These are phyloP conservation scores for Coniferiporia weirii DNA, from an alignment of 1,284 basidiomycete species.

Conservation along the genomic window DNA sequence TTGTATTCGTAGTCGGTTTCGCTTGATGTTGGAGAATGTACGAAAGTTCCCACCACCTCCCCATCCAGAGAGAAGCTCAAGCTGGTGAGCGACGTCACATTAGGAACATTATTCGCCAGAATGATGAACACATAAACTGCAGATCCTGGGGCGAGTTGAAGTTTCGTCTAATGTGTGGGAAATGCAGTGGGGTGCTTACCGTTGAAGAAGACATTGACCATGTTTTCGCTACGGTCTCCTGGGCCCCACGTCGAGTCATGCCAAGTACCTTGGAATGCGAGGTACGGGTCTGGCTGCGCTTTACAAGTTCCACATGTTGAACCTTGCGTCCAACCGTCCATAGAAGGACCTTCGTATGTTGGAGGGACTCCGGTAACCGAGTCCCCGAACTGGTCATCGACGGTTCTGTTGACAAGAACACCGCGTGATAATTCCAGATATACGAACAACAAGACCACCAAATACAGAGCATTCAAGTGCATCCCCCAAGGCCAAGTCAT, in stretches of 20 bases:
- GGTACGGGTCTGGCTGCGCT: constrained; percentile 1
- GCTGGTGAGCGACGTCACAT: not conserved
- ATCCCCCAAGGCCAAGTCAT: too few species aligned
- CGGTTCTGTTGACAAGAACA: constrained; percentile 5
- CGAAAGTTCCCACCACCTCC: constrained; percentile 10
- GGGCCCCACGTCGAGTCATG: constrained; percentile 15
- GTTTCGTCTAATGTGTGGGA: not conserved
- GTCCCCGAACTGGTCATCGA: constrained; percentile 15
- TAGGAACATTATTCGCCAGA: constrained; percentile 5
- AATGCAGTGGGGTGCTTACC: not conserved
- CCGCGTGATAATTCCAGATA: not conserved
- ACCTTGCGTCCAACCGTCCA: constrained; percentile 1
- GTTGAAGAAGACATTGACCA: constrained; percentile 4
- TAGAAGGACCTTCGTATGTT: not conserved
- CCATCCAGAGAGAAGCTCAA: constrained; percentile 14
- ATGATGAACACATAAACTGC: constrained; percentile 16
- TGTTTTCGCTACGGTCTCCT: not conserved
- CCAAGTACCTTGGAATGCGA: constrained; percentile 22
- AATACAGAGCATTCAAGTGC: not conserved
- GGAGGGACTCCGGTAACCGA: constrained; percentile 2
- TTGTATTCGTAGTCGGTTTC: constrained; percentile 14
- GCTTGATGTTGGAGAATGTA: constrained; percentile 3
- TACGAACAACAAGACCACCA: not conserved
- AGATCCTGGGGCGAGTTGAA: not conserved
- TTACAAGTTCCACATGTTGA: not conserved